Base-by-base conservation (phyloP, 257 asterid genomes). In the Eustoma russellianum region DNA sequence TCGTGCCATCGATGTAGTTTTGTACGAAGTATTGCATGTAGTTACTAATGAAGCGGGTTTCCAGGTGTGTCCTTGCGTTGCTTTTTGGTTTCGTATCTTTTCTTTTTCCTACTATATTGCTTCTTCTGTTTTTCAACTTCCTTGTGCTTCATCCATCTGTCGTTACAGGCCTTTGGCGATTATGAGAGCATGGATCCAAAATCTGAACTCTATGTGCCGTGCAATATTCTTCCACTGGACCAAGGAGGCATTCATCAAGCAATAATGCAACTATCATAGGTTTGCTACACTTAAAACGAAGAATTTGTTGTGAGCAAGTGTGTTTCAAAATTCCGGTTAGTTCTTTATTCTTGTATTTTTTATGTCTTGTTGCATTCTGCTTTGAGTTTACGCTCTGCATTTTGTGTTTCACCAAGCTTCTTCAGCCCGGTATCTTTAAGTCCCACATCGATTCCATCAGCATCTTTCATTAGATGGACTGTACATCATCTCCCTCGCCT, bases 241-340 rank as follows among this genome's bases (percentile, higher is more conserved):
- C 84, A 75, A 70, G 95, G 84, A 72, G 95, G 96, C 9, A 79
- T 78, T 71, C 85, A 74, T 67, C 96, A 86, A 14, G 82, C 98
- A 13, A 87, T 87, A 58, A 91, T 88, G 96, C 98, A 87, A 69
- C 94, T 91, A 50, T 90, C 94, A 28, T 96, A 91, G 98, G 98
- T 91, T 64, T 70, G 72, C 53, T 53, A 24, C 48, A 48, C 66
- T 59, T 46, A 12, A 46, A 13, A 57, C n/a, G 53, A 48, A 41
- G 33, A 48, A 12, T 55, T 63, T 46, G 52, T 43, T 38, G 40
- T 18, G 44, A 40, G 10, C n/a, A 30, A 33, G 52, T 38, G 5
- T 38, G 7, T 11, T 38, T 38, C 43, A 38, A 38, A 38, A 38
- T 7, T 38, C 52, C 40, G 41, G n/a, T 55, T 19, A 15, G 9